phyloP scores from a whole-genome alignment of 768 basidiomycete species.

The Suillus luteus region DNA sequence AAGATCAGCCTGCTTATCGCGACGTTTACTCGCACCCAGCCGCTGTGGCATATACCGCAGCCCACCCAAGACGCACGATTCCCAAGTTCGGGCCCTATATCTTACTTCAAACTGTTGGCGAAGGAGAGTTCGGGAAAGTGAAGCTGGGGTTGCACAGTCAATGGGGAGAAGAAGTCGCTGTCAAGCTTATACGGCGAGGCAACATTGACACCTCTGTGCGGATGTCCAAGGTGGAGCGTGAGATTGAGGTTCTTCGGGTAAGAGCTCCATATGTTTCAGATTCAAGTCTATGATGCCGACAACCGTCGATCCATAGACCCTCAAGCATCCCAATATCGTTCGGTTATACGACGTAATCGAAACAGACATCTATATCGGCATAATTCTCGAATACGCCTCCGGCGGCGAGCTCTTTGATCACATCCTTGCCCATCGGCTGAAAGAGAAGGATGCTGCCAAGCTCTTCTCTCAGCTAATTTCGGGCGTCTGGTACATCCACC shows the following conservation, averaged over 20 bases:
- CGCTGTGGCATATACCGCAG: constrained; percentile 77
- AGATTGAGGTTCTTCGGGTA: constrained; percentile 96
- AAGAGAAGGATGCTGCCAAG: constrained; percentile 91
- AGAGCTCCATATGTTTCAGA: constrained; percentile 28
- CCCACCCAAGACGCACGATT: constrained; percentile 83
- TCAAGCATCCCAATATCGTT: constrained; percentile 98
- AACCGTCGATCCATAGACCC: constrained; percentile 53
- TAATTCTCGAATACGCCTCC: constrained; percentile 97
- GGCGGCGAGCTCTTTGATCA: constrained; percentile 99
- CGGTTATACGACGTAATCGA: constrained; percentile 98
- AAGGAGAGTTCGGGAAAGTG: constrained; percentile 99
- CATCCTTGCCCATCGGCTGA: constrained; percentile 94
- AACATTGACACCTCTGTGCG: constrained; percentile 85
- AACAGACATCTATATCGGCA: constrained; percentile 99
- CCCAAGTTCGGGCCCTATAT: constrained; percentile 96
- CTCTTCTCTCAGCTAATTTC: constrained; percentile 98
- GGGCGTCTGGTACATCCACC: constrained; percentile 98
- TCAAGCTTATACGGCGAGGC: constrained; percentile 92
- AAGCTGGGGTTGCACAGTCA: constrained; percentile 93
- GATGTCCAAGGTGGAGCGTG: constrained; percentile 94
- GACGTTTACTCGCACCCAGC: constrained; percentile 87
- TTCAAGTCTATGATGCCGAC: constrained; percentile 4
- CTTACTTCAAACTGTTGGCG: constrained; percentile 92
- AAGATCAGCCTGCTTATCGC: constrained; percentile 52
- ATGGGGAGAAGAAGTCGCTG: constrained; percentile 98